A percentile compares a stretch with the other conserved stretches of the same genome.
phyloP scores from a whole-genome alignment of 768 basidiomycete genomes.

The Trametes cingulata region DNA sequence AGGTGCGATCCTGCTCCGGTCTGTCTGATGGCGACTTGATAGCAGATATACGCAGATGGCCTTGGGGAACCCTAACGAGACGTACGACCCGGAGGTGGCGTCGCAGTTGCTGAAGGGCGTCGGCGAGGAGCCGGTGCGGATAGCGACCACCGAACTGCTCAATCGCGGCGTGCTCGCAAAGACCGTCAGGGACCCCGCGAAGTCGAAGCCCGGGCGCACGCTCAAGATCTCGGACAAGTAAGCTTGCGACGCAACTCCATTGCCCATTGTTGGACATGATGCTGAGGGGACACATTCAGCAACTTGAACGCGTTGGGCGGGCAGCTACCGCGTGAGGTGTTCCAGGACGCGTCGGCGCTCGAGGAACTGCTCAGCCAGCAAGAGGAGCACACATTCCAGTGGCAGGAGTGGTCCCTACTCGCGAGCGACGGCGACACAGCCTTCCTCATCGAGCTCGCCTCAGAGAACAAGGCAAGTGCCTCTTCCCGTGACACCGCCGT shows the following conservation, averaged over 20 bases:
- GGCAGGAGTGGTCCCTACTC: conserved; percentile 78
- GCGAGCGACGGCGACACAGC: conserved; percentile 82
- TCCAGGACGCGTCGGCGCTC: conserved; percentile 67
- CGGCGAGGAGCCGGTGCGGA: conserved; percentile 55
- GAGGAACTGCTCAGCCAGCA: conserved; percentile 52
- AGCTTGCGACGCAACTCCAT: conserved; percentile 10
- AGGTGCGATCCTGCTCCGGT: conserved; percentile 53
- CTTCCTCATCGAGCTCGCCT: conserved; percentile 76
- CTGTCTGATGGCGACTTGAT: too few species aligned
- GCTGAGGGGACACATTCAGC: conserved; percentile 35
- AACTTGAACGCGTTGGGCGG: conserved; percentile 72
- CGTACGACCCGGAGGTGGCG: conserved; percentile 63
- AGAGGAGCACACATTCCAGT: conserved; percentile 40
- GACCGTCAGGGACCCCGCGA: conserved; percentile 59
- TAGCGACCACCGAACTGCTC: conserved; percentile 61
- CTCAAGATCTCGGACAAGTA: conserved; percentile 77
- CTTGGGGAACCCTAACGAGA: conserved; percentile 69
- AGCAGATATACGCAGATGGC: too few species aligned
- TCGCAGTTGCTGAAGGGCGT: conserved; percentile 54
- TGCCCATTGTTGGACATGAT: not conserved
- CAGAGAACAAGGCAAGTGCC: conserved; percentile 64
- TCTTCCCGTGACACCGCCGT: too few species aligned
- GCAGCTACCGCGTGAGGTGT: conserved; percentile 59
- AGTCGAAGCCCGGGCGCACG: conserved; percentile 68
- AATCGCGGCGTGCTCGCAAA: conserved; percentile 68